These are phyloP conservation scores for Phialocephala sp. DNA, from an alignment of 2,329 filamentous ascomycete species.

Conservation along the genomic window DNA sequence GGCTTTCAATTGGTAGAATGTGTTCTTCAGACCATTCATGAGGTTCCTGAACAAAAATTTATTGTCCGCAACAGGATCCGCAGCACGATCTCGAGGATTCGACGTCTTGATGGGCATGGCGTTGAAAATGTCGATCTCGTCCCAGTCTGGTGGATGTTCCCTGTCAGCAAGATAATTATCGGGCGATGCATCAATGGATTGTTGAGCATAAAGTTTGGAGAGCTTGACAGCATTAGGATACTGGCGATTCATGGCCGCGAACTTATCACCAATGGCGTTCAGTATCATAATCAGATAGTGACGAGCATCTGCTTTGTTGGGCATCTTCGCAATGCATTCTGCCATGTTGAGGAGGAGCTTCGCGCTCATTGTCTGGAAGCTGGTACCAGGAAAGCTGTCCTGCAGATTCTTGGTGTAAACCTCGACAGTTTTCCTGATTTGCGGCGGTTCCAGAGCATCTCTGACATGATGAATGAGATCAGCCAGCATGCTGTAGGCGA, in stretches of 20 bases:
- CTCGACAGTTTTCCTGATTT: constrained; percentile 94
- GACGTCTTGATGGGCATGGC: constrained; percentile 96
- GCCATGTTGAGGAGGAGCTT: constrained; percentile 98
- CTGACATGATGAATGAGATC: constrained; percentile 97
- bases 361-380: constrained; percentile 99
- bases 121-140: constrained; percentile 96
- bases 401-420: constrained; percentile 97
- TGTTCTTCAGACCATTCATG: constrained; percentile 93
- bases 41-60: constrained; percentile 98
- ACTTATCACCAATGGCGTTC: constrained; percentile 97
- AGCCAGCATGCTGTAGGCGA: constrained; percentile 98
- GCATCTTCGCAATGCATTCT: constrained; percentile 93
- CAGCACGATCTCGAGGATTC: constrained; percentile 85
- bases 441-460: constrained; percentile 83
- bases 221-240: constrained; percentile 95
- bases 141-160: constrained; percentile 86
- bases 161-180: constrained; percentile 88
- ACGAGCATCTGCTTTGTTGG: constrained; percentile 90
- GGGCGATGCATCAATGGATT: constrained; percentile 63
- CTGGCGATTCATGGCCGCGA: constrained; percentile 96
- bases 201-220: constrained; percentile 76
- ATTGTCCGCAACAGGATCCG: constrained; percentile 93
- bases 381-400: constrained; percentile 95
- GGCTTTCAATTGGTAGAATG: constrained; percentile 91
- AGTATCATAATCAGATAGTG: constrained; percentile 97